Evolutionary conservation across 192 early-diverging fungal species (phyloP).

Genomic region (Rhizophlyctis rosea): DNA sequence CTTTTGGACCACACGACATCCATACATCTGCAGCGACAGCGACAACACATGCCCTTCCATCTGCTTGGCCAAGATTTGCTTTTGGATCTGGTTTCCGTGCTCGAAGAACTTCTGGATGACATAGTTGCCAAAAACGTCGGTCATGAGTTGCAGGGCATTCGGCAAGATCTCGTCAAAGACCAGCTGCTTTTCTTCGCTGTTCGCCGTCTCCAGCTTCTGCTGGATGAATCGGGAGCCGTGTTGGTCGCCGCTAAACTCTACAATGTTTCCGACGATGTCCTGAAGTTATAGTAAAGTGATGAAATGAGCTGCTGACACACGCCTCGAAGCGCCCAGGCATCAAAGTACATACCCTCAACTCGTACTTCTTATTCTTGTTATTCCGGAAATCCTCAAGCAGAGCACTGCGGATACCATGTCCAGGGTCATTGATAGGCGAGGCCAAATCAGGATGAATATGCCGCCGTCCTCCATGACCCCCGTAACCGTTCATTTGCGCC

Average conservation of each 20-base stretch:
- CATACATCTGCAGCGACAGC: slow-evolving; percentile 98
- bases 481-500: slow-evolving; percentile 20
- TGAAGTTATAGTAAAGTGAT: slow-evolving; percentile 22
- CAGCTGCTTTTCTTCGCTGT: slow-evolving; percentile 89
- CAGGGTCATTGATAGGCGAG: slow-evolving; percentile 28
- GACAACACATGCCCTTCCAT: slow-evolving; percentile 96
- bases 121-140: slow-evolving; percentile 99
- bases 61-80: slow-evolving; percentile 84
- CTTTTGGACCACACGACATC: slow-evolving; percentile 98
- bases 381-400: slow-evolving; percentile 95
- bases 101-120: slow-evolving; percentile 99
- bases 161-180: slow-evolving; percentile 97
- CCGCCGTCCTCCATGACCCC: neutral
- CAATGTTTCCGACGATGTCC: slow-evolving; percentile 91
- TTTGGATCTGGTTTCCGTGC: slow-evolving; percentile 89
- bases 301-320: neutral
- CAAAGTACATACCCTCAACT: slow-evolving; percentile 65
- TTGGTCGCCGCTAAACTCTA: slow-evolving; percentile 98
- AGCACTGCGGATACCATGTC: slow-evolving; percentile 72
- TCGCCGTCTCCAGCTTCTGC: slow-evolving; percentile 93
- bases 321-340: neutral
- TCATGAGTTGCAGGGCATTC: slow-evolving; percentile 90
- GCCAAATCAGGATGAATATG: slow-evolving; percentile 3
- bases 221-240: slow-evolving; percentile 99
- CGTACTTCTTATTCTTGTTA: slow-evolving; percentile 97